Evolutionary conservation across 2,329 filamentous ascomycete genomes (phyloP).

Genomic region (Tolypocladium amazonense): DNA sequence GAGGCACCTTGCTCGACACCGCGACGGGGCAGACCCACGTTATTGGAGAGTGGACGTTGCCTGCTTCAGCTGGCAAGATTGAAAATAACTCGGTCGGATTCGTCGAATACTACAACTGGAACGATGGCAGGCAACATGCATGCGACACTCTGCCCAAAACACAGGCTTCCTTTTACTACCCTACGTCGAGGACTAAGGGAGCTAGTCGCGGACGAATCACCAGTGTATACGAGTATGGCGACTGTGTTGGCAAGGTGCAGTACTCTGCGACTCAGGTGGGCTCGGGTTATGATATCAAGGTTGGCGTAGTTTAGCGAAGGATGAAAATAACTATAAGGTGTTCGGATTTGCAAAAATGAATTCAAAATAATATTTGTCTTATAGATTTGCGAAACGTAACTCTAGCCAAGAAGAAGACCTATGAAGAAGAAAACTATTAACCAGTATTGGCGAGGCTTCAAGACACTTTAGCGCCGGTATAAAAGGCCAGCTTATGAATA

Average conservation of each 20-base stretch:
- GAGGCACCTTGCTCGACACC: constrained; percentile 9
- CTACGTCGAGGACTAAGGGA: constrained; percentile 5
- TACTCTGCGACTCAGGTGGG: background rate
- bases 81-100: constrained; percentile 7
- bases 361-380: too few species aligned
- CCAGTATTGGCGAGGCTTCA: constrained; percentile 12
- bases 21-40: background rate
- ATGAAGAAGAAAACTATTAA: constrained; percentile 8
- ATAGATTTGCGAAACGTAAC: too few species aligned
- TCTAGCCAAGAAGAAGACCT: too few species aligned
- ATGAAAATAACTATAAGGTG: too few species aligned
- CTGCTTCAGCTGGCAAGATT: constrained; percentile 7
- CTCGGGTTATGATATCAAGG: constrained; percentile 4
- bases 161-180: constrained; percentile 5
- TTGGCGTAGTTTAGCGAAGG: background rate
- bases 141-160: constrained; percentile 9
- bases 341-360: too few species aligned
- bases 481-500: constrained; percentile 10
- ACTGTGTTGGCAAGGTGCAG: constrained; percentile 6
- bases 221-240: constrained; percentile 9
- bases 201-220: constrained; percentile 6
- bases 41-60: constrained; percentile 12
- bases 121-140: constrained; percentile 3
- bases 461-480: constrained; percentile 9
- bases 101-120: constrained; percentile 13